phyloP scores from a whole-genome alignment of 208 protist species.

The Acanthamoeba culbertsoni region DNA sequence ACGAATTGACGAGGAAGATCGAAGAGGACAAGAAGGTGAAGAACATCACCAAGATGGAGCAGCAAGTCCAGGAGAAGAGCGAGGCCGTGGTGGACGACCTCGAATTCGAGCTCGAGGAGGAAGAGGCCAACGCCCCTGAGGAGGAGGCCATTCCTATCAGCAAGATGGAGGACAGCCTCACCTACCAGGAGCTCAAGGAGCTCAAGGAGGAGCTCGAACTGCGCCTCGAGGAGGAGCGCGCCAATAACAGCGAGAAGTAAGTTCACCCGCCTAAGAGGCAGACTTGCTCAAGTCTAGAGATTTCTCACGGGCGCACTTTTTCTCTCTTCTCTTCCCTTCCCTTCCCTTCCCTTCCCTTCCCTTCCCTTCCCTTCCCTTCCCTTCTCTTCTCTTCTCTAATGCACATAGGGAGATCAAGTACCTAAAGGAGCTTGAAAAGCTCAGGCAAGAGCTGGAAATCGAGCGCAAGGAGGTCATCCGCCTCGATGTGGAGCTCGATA shows the following conservation, averaged over 20 bases:
- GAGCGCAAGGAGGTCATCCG: slow-evolving; percentile 29
- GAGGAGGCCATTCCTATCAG: neutral
- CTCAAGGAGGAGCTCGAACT: slow-evolving; percentile 49
- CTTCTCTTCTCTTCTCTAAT: too few species aligned
- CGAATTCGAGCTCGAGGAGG: slow-evolving; percentile 22
- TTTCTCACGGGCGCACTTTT: too few species aligned
- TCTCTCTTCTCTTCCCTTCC: too few species aligned
- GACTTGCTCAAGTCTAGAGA: too few species aligned
- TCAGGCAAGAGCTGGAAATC: slow-evolving; percentile 5
- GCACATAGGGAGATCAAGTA: neutral
- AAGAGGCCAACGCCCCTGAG: neutral
- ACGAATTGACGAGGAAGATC: neutral
- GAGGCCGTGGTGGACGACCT: slow-evolving; percentile 21
- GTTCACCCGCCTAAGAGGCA: too few species aligned
- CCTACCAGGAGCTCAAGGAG: slow-evolving; percentile 1
- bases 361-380: too few species aligned
- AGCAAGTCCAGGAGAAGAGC: slow-evolving; percentile 36
- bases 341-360: too few species aligned
- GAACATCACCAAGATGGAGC: slow-evolving; percentile 52
- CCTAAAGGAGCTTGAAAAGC: neutral
- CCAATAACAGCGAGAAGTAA: neutral
- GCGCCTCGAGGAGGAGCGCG: slow-evolving; percentile 16
- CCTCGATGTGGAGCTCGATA: slow-evolving; percentile 50
- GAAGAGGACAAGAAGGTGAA: slow-evolving; percentile 5
- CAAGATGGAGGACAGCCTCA: neutral